Evolutionary conservation across 106 monocot genomes (phyloP), one percentile per base, ranked within the genome.

Genomic region (Allium cepa): DNA sequence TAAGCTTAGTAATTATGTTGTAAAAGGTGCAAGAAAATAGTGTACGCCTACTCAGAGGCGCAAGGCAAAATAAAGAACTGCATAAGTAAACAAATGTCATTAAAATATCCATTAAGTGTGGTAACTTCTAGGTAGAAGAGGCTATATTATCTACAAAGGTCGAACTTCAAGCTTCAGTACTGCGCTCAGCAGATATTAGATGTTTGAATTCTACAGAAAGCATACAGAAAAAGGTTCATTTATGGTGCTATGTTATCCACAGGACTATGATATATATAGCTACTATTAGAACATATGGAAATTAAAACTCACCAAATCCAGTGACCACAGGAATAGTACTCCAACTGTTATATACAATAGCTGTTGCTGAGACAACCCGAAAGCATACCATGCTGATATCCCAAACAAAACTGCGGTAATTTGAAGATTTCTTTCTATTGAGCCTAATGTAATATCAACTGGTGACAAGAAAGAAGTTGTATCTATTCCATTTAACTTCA

Each of bases 401-500:
- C 82, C 84, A 69, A 79, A 89, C 64, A 94, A 67, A 60, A 76
- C 53, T 36, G 84, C 81, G 73, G 81, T 81, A 72, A 94, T 28
- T 62, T 87, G 90, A 60, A 94, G 67, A 77, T 71, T 84, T 76
- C 90, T 89, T 66, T 94, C 93, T 8, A 94, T 90, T 53, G 83
- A 78, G 18, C 81, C 78, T 72, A 94, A 68, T n/a, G 93, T 94
- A 22, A 56, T 57, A 75, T 94, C 90, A 48, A 80, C 84, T 4
- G 93, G 93, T 50, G 90, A 86, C 53, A 94, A 75, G 60, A 94
- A 84, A 65, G 83, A 79, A 52, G 81, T 64, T 53, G 86, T 76
- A 70, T 94, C 73, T 8, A 94, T 90, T 51, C 90, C 89, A 78
- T 90, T 94, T 57, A 94, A 56, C 81, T 94, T 94, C 81, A 94